These are phyloP conservation scores for Hypoxylon sp. DNA, from an alignment of 2,329 filamentous ascomycete species.

Conservation along the genomic window DNA sequence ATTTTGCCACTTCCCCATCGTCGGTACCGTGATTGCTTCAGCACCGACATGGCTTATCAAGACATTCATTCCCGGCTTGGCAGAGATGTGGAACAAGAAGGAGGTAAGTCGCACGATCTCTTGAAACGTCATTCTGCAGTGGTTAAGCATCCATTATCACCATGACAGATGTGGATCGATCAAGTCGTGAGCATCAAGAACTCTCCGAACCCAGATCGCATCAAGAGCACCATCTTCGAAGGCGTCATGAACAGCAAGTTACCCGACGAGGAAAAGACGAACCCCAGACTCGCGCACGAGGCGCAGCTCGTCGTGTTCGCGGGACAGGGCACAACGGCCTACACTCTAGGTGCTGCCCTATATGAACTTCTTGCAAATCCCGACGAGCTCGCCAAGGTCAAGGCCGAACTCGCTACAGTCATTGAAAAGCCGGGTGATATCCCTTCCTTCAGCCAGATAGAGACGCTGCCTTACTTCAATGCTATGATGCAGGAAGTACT, in stretches of 20 bases:
- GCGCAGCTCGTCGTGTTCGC: conserved; percentile 25
- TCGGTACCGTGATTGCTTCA: conserved; percentile 32
- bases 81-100: conserved; percentile 15
- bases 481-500: conserved; percentile 48
- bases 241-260: conserved; percentile 27
- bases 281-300: conserved; percentile 16
- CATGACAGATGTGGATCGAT: too few species aligned
- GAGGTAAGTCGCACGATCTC: conserved; percentile 5
- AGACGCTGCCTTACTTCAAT: conserved; percentile 45
- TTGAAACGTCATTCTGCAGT: conserved; percentile 8
- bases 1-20: conserved; percentile 28
- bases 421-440: too few species aligned
- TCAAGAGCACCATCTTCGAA: conserved; percentile 41
- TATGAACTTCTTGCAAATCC: conserved; percentile 30
- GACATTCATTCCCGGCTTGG: conserved; percentile 15
- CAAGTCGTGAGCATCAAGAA: conserved; percentile 29
- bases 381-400: conserved; percentile 4
- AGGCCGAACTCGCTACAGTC: not conserved
- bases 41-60: conserved; percentile 11
- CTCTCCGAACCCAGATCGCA: conserved; percentile 21
- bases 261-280: conserved; percentile 30
- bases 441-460: conserved; percentile 33
- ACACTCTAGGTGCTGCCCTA: conserved; percentile 17
- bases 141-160: too few species aligned
- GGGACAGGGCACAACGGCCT: conserved; percentile 29